Evolutionary conservation across 1,139 yeast genomes (phyloP), one percentile per base, ranked within the genome.

Genomic region (Scheffersomyces illinoinensis): DNA sequence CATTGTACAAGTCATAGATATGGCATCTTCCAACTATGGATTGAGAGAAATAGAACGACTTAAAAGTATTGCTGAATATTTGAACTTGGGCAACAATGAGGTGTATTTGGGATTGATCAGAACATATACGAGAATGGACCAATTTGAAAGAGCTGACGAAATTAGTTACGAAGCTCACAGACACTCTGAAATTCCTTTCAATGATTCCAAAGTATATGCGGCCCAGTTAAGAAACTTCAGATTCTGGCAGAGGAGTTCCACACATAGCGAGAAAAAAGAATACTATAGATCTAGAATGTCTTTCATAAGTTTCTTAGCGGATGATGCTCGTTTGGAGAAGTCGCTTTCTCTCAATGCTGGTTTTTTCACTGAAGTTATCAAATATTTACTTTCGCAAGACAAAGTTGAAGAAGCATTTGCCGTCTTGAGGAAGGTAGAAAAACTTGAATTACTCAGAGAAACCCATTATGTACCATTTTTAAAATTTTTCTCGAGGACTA

Each of bases 131-230:
- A 65, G 61, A 47, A 63, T 80, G 21, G 78, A 71, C 24, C 77
- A 74, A 57, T 78, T 64, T 62, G 72, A 71, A 57, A 57, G 61
- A n/a, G 83, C 82, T 0, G 78, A 79, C 43, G 65, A 68, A 4
- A 46, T 72, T 46, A 64, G 71, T 3, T 70, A 63, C 54, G 69
- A 69, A 52, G 81, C 79, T 0, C 82, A 79, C 55, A 59, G 61
- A 17, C 56, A 59, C 0, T 70, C 78, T 6, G 55, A 57, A 0
- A 67, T 70, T 23, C 82, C 84, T 12, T 77, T 73, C 57, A 67
- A 69, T 17, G 71, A 71, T 55, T 66, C 76, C 1, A 66, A 64
- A 14, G 66, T 80, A 5, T 74, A 69, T 61, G 66, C 69, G 10
- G 65, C 66, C 0, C 82, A 80, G 59, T 61, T 79, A 55, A 67